phyloP scores from a whole-genome alignment of 192 early-diverging fungal species.

The Backusella sp. region DNA sequence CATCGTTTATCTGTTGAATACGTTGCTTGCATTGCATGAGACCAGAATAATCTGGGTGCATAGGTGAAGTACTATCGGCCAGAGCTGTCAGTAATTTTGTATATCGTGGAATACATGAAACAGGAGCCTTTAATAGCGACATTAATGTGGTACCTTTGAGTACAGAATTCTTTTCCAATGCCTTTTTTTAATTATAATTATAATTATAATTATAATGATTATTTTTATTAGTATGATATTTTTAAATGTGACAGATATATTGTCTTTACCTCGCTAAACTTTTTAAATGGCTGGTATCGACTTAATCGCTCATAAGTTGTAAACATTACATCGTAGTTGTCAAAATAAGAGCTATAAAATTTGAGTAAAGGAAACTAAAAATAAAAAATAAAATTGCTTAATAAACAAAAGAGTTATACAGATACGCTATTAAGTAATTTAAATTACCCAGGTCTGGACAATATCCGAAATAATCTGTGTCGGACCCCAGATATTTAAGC shows the following conservation, averaged over 20 bases:
- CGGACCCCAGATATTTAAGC: slow-evolving; percentile 38
- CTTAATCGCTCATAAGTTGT: slow-evolving; percentile 29
- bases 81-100: slow-evolving; percentile 12
- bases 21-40: slow-evolving; percentile 20
- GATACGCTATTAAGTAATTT: neutral
- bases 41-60: slow-evolving; percentile 36
- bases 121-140: slow-evolving; percentile 22
- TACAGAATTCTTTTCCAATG: slow-evolving; percentile 15
- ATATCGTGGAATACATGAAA: slow-evolving; percentile 19
- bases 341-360: slow-evolving; percentile 23
- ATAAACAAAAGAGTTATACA: neutral
- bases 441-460: slow-evolving; percentile 28
- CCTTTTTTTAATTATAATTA: slow-evolving; percentile 12
- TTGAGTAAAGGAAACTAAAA: slow-evolving; percentile 12
- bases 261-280: slow-evolving; percentile 31
- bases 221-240: neutral
- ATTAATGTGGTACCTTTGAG: slow-evolving; percentile 20
- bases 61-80: slow-evolving; percentile 18
- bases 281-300: slow-evolving; percentile 30
- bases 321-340: slow-evolving; percentile 22
- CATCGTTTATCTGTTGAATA: slow-evolving; percentile 9
- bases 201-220: neutral
- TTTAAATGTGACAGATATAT: neutral
- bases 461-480: slow-evolving; percentile 40
- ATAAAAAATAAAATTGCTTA: neutral